These are phyloP conservation scores for Botrytis paeoniae DNA, from an alignment of 2,329 filamentous ascomycete species.

Conservation along the genomic window DNA sequence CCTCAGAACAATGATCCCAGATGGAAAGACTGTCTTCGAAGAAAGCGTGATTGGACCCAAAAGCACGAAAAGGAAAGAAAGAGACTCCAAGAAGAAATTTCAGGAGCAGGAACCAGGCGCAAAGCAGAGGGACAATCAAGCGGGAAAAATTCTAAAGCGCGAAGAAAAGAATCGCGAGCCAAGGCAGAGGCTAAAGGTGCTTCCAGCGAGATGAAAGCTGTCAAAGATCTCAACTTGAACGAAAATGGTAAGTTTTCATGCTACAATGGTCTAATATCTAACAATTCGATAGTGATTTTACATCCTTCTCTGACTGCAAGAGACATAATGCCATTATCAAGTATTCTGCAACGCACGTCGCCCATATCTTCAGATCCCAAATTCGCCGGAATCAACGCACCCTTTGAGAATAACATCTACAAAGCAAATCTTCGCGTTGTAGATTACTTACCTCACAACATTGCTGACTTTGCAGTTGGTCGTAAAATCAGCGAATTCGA, in stretches of 20 bases:
- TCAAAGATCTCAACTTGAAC: conserved; percentile 29
- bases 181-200: conserved; percentile 34
- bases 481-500: conserved; percentile 48
- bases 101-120: conserved; percentile 35
- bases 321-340: not conserved
- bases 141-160: conserved; percentile 29
- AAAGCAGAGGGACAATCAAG: conserved; percentile 26
- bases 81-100: conserved; percentile 40
- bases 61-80: conserved; percentile 43
- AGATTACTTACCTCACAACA: conserved; percentile 68
- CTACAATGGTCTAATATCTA: not conserved
- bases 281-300: conserved; percentile 12
- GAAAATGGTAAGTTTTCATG: conserved; percentile 38
- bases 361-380: conserved; percentile 1
- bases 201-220: conserved; percentile 24
- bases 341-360: conserved; percentile 4
- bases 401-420: conserved; percentile 74
- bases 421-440: conserved; percentile 70
- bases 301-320: not conserved
- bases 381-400: conserved; percentile 46
- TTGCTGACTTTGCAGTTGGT: conserved; percentile 67
- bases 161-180: conserved; percentile 35
- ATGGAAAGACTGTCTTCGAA: conserved; percentile 56
- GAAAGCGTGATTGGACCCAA: conserved; percentile 60
- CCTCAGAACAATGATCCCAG: conserved; percentile 45